These are phyloP conservation scores for Tulasnella sp. DNA, from an alignment of 768 basidiomycete genomes.

Conservation along the genomic window DNA sequence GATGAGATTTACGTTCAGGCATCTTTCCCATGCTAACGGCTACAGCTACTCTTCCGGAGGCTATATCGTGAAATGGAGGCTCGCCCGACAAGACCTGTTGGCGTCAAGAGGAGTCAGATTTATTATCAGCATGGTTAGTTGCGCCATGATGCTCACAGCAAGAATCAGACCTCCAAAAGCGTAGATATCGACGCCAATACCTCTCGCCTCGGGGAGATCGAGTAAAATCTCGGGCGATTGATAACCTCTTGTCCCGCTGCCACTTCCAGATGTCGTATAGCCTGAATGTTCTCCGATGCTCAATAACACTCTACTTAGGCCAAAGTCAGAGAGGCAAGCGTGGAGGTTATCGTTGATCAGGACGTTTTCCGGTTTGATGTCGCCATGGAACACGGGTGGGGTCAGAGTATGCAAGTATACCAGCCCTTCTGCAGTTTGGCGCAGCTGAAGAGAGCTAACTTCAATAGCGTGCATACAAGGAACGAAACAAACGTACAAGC, in stretches of 20 bases:
- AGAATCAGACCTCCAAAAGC: constrained; percentile 1
- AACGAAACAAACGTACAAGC: not conserved
- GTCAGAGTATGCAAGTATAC: constrained; percentile 15
- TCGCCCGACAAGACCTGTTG: not conserved
- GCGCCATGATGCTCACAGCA: not conserved
- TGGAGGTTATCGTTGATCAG: not conserved
- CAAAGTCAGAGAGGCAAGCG: constrained; percentile 7
- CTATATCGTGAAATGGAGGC: not conserved
- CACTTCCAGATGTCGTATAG: not conserved
- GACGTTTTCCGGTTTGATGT: constrained; percentile 16
- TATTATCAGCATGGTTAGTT: not conserved
- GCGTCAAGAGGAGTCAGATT: no score
- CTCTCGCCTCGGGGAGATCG: not conserved
- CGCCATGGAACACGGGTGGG: constrained; percentile 19
- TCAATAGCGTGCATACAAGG: not conserved
- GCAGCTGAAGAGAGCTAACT: not conserved
- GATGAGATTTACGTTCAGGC: not conserved
- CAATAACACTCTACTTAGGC: not conserved
- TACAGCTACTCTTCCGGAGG: not conserved
- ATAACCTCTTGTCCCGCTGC: not conserved
- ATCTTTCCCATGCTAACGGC: not conserved
- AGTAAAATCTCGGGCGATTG: constrained; percentile 1
- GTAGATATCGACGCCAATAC: not conserved
- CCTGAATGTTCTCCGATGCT: not conserved
- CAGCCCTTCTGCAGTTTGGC: constrained; percentile 15